Evolutionary conservation across 495 filamentous ascomycete species (phyloP).

Genomic region (Aspergillus coremiiformis): DNA sequence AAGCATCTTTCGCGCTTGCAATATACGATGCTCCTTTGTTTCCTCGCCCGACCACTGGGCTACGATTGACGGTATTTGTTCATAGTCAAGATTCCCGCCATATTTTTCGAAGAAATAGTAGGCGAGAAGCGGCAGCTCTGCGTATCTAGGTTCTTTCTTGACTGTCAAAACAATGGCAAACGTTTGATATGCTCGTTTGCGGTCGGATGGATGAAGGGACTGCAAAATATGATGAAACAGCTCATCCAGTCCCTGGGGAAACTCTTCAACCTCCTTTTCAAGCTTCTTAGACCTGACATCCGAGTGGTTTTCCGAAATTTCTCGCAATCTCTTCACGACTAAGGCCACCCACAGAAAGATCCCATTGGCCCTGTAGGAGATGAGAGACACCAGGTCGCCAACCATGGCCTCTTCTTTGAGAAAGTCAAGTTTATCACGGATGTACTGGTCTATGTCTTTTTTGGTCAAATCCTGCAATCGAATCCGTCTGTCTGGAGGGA

Average conservation of each 20-base stretch:
- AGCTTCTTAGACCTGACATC: background rate
- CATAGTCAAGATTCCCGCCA: no score
- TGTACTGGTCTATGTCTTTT: slow-evolving; percentile 14
- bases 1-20: background rate
- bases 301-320: background rate
- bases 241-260: background rate
- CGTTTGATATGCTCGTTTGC: background rate
- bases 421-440: background rate
- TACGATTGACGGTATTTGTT: no score
- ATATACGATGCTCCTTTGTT: no score
- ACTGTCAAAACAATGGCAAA: background rate
- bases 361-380: slow-evolving; percentile 25
- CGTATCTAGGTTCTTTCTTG: no score
- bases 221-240: background rate
- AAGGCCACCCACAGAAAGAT: slow-evolving; percentile 34
- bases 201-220: background rate
- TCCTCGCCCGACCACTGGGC: no score
- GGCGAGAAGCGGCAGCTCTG: background rate
- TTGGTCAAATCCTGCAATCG: background rate
- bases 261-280: background rate
- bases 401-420: slow-evolving; percentile 2
- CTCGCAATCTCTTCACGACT: background rate
- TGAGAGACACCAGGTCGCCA: slow-evolving; percentile 21
- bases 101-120: no score
- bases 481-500: background rate